A percentile compares a stretch with the other conserved stretches of the same genome.
Conservation (phyloP, 805 yeast species). For the Candida dajiaensis region DNA sequence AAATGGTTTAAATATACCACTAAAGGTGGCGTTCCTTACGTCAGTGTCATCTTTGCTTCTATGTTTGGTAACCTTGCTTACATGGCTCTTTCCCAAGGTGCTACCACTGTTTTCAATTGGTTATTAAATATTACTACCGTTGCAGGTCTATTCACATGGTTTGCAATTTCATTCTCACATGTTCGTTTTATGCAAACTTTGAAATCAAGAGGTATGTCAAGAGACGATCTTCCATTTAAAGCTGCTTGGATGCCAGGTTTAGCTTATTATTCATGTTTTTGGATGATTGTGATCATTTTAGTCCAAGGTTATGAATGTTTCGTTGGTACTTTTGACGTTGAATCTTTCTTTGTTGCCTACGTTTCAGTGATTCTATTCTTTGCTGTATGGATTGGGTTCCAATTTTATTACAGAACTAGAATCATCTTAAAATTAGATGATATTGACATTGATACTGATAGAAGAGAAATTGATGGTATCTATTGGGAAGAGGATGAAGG, state of each 20-base stretch:
- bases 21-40: constrained; percentile 51
- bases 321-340: constrained; percentile 41
- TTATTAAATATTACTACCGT: constrained; percentile 63
- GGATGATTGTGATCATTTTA: constrained; percentile 48
- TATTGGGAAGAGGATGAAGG: constrained; percentile 46
- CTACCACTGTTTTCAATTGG: constrained; percentile 59
- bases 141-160: constrained; percentile 68
- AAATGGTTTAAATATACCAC: constrained; percentile 41
- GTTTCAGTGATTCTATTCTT: constrained; percentile 54
- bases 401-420: constrained; percentile 3
- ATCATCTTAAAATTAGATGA: constrained; percentile 2
- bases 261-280: constrained; percentile 53
- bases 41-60: constrained; percentile 49
- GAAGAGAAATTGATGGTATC: constrained; percentile 42
- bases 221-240: constrained; percentile 65
- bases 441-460: constrained; percentile 6
- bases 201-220: constrained; percentile 50
- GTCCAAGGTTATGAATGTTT: constrained; percentile 68
- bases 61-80: constrained; percentile 56
- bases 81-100: constrained; percentile 45
- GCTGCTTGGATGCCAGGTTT: constrained; percentile 59
- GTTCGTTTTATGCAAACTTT: constrained; percentile 62
- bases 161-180: constrained; percentile 53
- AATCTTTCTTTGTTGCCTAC: constrained; percentile 60
- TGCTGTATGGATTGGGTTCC: constrained; percentile 3